These are phyloP conservation scores for Nepenthes gracilis DNA, from an alignment of 148 eudicot genomes.

Conservation along the genomic window DNA sequence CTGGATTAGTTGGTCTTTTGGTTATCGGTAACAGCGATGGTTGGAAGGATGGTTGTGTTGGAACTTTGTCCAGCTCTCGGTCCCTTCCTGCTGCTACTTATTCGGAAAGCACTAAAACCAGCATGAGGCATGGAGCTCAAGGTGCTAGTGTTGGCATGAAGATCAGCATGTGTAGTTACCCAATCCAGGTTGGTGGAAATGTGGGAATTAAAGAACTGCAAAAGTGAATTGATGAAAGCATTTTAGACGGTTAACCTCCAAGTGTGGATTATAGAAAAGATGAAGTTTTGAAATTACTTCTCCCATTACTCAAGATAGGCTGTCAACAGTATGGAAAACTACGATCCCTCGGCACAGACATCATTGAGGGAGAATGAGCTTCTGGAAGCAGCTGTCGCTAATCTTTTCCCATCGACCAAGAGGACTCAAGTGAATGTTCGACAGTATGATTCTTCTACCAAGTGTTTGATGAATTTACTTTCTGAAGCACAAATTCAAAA, in stretches of 20 bases:
- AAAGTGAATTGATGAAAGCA: constrained; percentile 89
- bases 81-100: no score
- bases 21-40: no score
- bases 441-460: constrained; percentile 10
- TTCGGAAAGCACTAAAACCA: no score
- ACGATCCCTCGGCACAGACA: constrained; percentile 67
- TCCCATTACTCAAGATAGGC: constrained; percentile 87
- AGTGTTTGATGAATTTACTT: constrained; percentile 26
- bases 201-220: constrained; percentile 67
- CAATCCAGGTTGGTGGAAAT: constrained; percentile 75
- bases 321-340: constrained; percentile 91
- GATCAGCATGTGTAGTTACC: constrained; percentile 32
- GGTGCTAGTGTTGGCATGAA: constrained; percentile 28
- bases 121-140: no score
- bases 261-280: constrained; percentile 34
- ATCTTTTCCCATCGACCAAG: constrained; percentile 36
- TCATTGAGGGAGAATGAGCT: constrained; percentile 45
- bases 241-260: constrained; percentile 29
- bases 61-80: no score
- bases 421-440: constrained; percentile 11
- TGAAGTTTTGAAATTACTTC: constrained; percentile 57
- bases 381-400: constrained; percentile 36
- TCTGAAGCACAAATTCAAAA: constrained; percentile 29
- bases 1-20: no score
- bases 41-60: no score